phyloP scores from a whole-genome alignment of 257 asterid species.

The Craterostigma plantagineum region DNA sequence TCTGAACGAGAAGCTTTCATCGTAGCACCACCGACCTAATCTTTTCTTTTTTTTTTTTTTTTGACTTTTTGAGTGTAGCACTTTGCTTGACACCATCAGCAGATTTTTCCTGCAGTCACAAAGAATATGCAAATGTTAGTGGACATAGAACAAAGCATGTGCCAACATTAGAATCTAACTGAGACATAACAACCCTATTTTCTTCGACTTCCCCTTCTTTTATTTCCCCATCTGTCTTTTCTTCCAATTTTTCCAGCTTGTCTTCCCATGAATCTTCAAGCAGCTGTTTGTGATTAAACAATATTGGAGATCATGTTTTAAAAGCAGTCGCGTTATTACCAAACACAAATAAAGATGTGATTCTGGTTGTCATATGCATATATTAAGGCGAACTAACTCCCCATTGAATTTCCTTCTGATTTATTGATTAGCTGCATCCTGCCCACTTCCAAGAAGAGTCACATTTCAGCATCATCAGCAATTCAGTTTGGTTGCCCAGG shows the following conservation, averaged over 20 bases:
- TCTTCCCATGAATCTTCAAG: constrained; percentile 93
- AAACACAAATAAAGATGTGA: neutral
- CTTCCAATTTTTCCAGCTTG: constrained; percentile 74
- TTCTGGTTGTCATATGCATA: neutral
- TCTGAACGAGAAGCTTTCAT: constrained; percentile 72
- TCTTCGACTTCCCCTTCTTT: constrained; percentile 88
- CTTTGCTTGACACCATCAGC: constrained; percentile 72
- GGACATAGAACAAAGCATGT: neutral
- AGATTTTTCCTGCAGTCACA: constrained; percentile 45
- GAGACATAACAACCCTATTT: constrained; percentile 36
- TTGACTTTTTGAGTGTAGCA: constrained; percentile 40
- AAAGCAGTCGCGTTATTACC: constrained; percentile 2
- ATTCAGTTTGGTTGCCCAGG: constrained; percentile 86
- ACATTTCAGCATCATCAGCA: constrained; percentile 85
- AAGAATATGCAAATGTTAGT: constrained; percentile 8
- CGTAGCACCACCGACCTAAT: constrained; percentile 53
- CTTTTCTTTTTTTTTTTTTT: no score
- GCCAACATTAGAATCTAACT: neutral
- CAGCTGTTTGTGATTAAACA: constrained; percentile 37
- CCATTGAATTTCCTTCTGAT: constrained; percentile 94
- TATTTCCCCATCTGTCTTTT: constrained; percentile 59
- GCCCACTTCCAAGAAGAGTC: constrained; percentile 69
- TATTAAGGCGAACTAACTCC: constrained; percentile 45
- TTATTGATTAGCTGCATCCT: constrained; percentile 66
- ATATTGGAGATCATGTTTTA: constrained; percentile 8